phyloP scores from a whole-genome alignment of 768 basidiomycete species.

The Lepiota brunneoincarnata region DNA sequence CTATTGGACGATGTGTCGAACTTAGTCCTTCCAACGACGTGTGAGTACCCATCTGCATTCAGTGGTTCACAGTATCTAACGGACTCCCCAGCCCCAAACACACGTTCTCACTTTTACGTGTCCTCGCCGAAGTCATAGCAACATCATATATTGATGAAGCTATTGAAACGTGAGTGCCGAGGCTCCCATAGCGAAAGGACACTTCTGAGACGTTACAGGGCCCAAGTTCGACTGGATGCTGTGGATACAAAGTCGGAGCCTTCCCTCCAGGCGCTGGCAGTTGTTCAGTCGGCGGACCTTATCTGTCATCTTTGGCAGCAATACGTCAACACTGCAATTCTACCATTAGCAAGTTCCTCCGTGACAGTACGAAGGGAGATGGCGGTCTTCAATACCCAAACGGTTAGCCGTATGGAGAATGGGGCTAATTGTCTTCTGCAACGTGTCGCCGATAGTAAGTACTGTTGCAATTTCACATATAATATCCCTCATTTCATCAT shows the following conservation, averaged over 20 bases:
- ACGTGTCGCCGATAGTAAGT: constrained; percentile 75
- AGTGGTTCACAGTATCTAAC: constrained; percentile 6
- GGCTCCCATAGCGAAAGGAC: background rate
- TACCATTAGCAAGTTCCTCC: constrained; percentile 82
- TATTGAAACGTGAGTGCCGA: constrained; percentile 76
- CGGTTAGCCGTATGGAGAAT: constrained; percentile 81
- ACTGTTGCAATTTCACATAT: constrained; percentile 3
- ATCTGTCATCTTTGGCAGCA: constrained; percentile 97
- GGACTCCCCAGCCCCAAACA: constrained; percentile 77
- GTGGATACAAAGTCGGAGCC: constrained; percentile 81
- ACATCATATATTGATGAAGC: constrained; percentile 87
- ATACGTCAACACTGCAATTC: constrained; percentile 86
- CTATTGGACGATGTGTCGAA: constrained; percentile 92
- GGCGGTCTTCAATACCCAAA: constrained; percentile 88
- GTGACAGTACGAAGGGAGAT: constrained; percentile 91
- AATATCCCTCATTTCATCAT: background rate
- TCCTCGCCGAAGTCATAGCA: constrained; percentile 84
- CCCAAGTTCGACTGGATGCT: constrained; percentile 65
- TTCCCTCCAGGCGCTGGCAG: constrained; percentile 60
- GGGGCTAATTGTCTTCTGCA: constrained; percentile 79
- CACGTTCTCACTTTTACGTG: constrained; percentile 76
- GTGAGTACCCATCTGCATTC: constrained; percentile 45
- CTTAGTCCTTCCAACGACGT: constrained; percentile 79
- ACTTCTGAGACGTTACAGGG: constrained; percentile 40
- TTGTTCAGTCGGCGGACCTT: constrained; percentile 74